Conservation (phyloP, 2,329 filamentous ascomycete genomes). For the Stagonosporopsis vannaccii region DNA sequence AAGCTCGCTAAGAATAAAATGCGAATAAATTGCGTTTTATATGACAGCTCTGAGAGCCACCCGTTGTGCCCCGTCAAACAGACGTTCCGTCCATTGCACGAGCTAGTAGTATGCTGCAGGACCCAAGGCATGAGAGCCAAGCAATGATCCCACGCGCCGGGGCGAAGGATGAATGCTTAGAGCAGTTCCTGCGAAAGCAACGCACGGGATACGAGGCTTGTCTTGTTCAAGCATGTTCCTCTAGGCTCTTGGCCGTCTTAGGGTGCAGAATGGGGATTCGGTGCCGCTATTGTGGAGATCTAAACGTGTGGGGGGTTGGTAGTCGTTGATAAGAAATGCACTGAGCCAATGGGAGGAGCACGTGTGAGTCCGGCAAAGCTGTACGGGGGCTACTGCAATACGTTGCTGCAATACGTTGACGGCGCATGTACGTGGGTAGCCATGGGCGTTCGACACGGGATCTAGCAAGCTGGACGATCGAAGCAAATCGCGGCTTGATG, state of each 20-base stretch:
- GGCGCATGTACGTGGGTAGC: background rate
- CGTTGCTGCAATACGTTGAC: background rate
- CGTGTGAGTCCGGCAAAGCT: conserved; percentile 9
- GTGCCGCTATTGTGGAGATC: conserved; percentile 1
- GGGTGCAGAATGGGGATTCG: conserved; percentile 6
- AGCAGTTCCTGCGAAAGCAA: conserved; percentile 3
- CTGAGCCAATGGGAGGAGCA: conserved; percentile 15
- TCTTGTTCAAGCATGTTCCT: conserved; percentile 14
- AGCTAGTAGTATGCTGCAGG: background rate
- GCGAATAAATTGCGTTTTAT: conserved; percentile 11
- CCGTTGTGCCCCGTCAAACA: background rate
- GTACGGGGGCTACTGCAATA: background rate
- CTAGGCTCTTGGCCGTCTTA: conserved; percentile 8
- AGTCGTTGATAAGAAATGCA: conserved; percentile 10
- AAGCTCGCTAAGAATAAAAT: background rate
- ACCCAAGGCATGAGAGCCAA: conserved; percentile 10
- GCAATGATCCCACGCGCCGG: conserved; percentile 15
- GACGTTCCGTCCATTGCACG: background rate
- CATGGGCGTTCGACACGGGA: background rate
- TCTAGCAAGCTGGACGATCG: background rate
- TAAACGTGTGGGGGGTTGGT: conserved; percentile 4
- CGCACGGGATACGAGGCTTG: conserved; percentile 10
- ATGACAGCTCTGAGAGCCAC: background rate
- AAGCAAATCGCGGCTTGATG: no score
- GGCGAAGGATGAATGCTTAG: conserved; percentile 8